phyloP scores from a whole-genome alignment of 2,329 filamentous ascomycete genomes.

The Trichothecium roseum region DNA sequence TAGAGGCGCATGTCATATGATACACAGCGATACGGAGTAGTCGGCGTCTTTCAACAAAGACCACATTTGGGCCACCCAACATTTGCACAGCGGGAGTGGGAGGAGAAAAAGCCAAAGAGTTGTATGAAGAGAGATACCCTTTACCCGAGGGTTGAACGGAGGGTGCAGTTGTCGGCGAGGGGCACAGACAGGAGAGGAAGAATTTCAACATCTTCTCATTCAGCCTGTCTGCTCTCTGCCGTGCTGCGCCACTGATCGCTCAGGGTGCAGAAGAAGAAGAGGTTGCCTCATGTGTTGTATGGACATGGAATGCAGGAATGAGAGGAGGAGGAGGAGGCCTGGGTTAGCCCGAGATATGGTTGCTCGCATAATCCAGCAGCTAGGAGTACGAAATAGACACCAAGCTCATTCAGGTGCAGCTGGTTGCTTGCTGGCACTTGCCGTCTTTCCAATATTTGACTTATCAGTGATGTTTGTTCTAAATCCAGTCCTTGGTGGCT shows the following conservation, averaged over 20 bases:
- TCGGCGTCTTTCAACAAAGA: slow-evolving; percentile 39
- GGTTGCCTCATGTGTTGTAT: too few species aligned
- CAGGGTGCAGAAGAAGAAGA: too few species aligned
- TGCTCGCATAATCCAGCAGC: background rate
- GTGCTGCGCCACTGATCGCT: too few species aligned
- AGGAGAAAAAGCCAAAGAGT: slow-evolving; percentile 20
- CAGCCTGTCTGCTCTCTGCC: too few species aligned
- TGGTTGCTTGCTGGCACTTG: too few species aligned
- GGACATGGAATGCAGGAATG: too few species aligned
- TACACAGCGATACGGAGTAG: slow-evolving; percentile 1
- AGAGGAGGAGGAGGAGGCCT: too few species aligned
- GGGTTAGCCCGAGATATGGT: background rate
- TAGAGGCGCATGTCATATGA: background rate
- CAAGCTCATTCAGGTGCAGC: too few species aligned
- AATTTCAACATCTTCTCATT: slow-evolving; percentile 37
- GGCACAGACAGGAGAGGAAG: slow-evolving; percentile 28
- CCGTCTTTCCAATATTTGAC: too few species aligned
- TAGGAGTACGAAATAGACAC: too few species aligned
- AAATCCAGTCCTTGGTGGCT: too few species aligned
- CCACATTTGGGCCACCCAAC: slow-evolving; percentile 23
- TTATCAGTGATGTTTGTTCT: too few species aligned
- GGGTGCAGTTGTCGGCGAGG: slow-evolving; percentile 8
- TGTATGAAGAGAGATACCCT: slow-evolving; percentile 32
- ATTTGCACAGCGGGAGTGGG: slow-evolving; percentile 22
- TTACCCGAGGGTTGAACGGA: slow-evolving; percentile 5